These are phyloP conservation scores for Tagetes erecta DNA, from an alignment of 129 eudicot genomes.

Conservation along the genomic window DNA sequence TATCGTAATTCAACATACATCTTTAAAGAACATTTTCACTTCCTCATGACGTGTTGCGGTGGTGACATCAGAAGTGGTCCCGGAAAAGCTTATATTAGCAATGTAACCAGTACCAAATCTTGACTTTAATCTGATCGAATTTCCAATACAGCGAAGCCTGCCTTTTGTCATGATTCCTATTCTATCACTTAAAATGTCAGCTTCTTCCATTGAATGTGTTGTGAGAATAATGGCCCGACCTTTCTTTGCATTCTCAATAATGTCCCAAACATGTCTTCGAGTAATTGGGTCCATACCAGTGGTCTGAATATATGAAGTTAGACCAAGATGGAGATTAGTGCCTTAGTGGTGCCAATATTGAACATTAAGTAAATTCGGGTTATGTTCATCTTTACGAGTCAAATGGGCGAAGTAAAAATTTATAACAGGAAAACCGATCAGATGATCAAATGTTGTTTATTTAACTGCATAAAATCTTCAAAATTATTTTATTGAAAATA, in stretches of 20 bases:
- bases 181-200: conserved; percentile 87
- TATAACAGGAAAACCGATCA: not conserved
- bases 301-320: conserved; percentile 49
- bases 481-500: not conserved
- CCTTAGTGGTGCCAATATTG: not conserved
- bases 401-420: not conserved
- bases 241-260: conserved; percentile 80
- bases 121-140: conserved; percentile 83
- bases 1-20: conserved; percentile 45
- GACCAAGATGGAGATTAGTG: conserved; percentile 14
- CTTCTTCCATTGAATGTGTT: conserved; percentile 99
- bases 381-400: not conserved
- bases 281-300: conserved; percentile 99
- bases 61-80: conserved; percentile 28
- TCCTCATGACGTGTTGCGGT: conserved; percentile 41
- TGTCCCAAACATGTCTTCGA: conserved; percentile 97
- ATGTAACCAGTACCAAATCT: conserved; percentile 91
- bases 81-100: conserved; percentile 66
- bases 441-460: not conserved
- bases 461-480: not conserved
- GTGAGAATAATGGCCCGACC: conserved; percentile 88
- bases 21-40: conserved; percentile 71
- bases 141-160: conserved; percentile 89
- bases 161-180: conserved; percentile 98
- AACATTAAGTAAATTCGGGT: not conserved